Conservation (phyloP, 495 filamentous ascomycete species). For the Penicillium verhagenii region DNA sequence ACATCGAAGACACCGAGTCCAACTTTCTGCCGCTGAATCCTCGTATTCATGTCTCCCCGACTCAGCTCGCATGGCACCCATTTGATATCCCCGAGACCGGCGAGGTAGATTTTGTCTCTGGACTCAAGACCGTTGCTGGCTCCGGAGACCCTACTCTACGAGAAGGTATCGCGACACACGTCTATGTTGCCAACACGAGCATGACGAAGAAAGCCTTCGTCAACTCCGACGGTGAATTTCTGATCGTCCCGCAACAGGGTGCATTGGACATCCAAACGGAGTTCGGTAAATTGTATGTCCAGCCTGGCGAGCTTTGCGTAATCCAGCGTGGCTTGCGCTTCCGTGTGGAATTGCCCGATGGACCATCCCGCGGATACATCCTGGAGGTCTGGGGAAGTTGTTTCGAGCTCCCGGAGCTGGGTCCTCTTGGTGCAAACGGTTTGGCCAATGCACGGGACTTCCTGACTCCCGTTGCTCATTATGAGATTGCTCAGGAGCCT, state of each 20-base stretch:
- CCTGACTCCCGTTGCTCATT: conserved; percentile 41
- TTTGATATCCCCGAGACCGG: conserved; percentile 41
- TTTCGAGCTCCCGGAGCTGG: conserved; percentile 51
- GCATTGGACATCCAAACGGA: conserved; percentile 51
- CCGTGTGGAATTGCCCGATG: conserved; percentile 45
- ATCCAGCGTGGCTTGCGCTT: conserved; percentile 49
- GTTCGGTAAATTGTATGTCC: conserved; percentile 46
- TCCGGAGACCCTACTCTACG: conserved; percentile 50
- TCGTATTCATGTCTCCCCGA: conserved; percentile 62
- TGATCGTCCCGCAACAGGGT: conserved; percentile 49
- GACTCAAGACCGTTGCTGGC: conserved; percentile 50
- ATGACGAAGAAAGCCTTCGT: conserved; percentile 48
- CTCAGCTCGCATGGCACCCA: conserved; percentile 49
- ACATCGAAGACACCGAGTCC: conserved; percentile 45
- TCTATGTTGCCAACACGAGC: conserved; percentile 44
- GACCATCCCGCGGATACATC: conserved; percentile 49
- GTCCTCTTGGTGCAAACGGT: conserved; percentile 50
- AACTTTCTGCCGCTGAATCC: conserved; percentile 49
- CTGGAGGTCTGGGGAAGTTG: conserved; percentile 49
- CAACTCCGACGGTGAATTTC: conserved; percentile 51
- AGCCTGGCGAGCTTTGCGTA: conserved; percentile 49
- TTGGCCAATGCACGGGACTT: conserved; percentile 52
- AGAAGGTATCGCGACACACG: conserved; percentile 48
- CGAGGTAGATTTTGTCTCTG: conserved; percentile 42
- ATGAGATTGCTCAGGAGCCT: conserved; percentile 38